Conservation (phyloP, 192 early-diverging fungal genomes). For the Helicostylum pulchrum region DNA sequence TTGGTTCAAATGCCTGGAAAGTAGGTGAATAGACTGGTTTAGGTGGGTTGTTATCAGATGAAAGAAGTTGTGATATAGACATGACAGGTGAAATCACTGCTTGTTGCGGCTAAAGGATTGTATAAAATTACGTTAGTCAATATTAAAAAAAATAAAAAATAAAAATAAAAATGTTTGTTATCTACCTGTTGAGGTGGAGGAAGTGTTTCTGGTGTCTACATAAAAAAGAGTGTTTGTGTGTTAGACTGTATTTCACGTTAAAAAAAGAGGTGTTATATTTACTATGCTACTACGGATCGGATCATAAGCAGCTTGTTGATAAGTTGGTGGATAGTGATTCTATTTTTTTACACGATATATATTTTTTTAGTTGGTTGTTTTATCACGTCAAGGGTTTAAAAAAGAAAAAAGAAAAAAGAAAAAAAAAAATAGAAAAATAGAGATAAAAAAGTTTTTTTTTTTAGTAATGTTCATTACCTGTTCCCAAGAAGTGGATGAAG, state of each 20-base stretch:
- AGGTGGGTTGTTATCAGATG: conserved; percentile 1
- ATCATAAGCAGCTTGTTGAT: conserved; percentile 20
- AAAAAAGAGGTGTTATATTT: background rate
- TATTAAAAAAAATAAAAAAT: background rate
- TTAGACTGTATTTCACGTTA: no score
- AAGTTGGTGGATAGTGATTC: background rate
- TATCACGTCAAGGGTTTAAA: no score
- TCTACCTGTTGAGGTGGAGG: conserved; percentile 5
- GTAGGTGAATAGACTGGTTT: conserved; percentile 8
- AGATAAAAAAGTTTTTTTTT: background rate
- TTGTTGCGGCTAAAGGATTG: background rate
- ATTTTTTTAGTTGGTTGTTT: no score
- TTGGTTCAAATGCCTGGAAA: background rate
- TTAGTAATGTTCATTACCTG: background rate
- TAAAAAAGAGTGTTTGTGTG: background rate
- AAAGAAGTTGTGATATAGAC: conserved; percentile 15
- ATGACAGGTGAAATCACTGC: conserved; percentile 16
- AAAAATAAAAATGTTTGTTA: background rate
- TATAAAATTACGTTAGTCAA: no score
- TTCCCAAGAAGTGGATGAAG: conserved; percentile 9
- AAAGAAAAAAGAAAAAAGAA: no score
- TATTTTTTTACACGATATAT: no score
- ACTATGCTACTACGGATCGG: conserved; percentile 15
- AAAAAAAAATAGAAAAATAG: no score
- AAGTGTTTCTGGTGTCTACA: background rate